phyloP scores from a whole-genome alignment of 2,329 filamentous ascomycete genomes.

The Pyrenochaeta sp. region DNA sequence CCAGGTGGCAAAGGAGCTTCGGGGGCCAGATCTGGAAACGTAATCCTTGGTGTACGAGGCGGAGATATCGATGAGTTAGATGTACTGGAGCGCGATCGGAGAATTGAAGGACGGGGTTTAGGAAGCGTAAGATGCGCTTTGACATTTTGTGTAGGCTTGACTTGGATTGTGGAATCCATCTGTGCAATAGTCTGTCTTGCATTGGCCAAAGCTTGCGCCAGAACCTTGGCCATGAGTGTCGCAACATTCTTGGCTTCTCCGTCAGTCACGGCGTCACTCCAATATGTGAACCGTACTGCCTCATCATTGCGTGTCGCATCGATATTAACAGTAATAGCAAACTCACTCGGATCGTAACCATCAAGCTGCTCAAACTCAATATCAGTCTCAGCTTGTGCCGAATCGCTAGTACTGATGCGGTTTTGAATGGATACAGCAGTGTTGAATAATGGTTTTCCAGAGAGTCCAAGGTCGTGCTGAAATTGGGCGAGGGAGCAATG shows the following conservation, averaged over 20 bases:
- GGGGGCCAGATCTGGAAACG: slow-evolving; percentile 14
- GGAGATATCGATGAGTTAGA: slow-evolving; percentile 22
- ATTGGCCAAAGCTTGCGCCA: slow-evolving; percentile 29
- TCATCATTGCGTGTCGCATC: slow-evolving; percentile 42
- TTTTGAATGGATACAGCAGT: slow-evolving; percentile 54
- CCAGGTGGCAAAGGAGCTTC: slow-evolving; percentile 6
- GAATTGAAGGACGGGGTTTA: slow-evolving; percentile 9
- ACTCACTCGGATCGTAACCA: slow-evolving; percentile 44
- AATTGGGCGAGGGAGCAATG: slow-evolving; percentile 55
- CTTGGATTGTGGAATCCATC: slow-evolving; percentile 28
- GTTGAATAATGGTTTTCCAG: slow-evolving; percentile 55
- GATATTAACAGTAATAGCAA: slow-evolving; percentile 44
- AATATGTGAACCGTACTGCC: slow-evolving; percentile 41
- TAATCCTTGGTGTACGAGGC: slow-evolving; percentile 23
- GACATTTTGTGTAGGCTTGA: slow-evolving; percentile 9
- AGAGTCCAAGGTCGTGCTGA: slow-evolving; percentile 53
- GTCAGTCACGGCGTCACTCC: slow-evolving; percentile 42
- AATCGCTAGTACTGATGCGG: slow-evolving; percentile 17
- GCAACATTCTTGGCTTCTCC: slow-evolving; percentile 38
- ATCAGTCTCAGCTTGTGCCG: slow-evolving; percentile 3
- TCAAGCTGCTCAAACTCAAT: slow-evolving; percentile 41
- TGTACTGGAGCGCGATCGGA: slow-evolving; percentile 7
- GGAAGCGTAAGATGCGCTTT: slow-evolving; percentile 6
- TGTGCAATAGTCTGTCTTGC: slow-evolving; percentile 36
- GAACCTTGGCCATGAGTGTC: slow-evolving; percentile 34